These are phyloP conservation scores for Lipomyces yamadae DNA, from an alignment of 805 yeast genomes.

Conservation along the genomic window DNA sequence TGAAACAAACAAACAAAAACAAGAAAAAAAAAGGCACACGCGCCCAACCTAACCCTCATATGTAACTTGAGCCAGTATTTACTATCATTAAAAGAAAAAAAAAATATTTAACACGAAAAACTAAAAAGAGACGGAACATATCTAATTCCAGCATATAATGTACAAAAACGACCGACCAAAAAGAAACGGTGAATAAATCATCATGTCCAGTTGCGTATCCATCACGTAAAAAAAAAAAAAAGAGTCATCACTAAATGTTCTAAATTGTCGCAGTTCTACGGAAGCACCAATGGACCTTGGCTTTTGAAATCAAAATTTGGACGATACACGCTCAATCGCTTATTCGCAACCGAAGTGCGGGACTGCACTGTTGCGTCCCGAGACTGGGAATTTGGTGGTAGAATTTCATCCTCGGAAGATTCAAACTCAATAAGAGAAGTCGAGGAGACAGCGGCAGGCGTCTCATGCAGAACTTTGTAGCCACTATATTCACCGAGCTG, in stretches of 20 bases:
- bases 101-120: neutral
- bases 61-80: neutral
- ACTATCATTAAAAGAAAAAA: neutral
- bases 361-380: conserved; percentile 3
- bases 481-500: conserved; percentile 27
- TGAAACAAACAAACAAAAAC: neutral
- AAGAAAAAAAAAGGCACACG: neutral
- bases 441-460: conserved; percentile 21
- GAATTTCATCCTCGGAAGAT: conserved; percentile 29
- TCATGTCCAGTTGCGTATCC: neutral
- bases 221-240: neutral
- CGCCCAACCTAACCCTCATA: neutral
- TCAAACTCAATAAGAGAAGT: conserved; percentile 33
- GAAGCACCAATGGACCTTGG: neutral
- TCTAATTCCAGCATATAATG: neutral
- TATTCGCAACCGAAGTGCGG: conserved; percentile 15
- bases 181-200: too few species aligned
- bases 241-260: neutral
- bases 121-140: neutral
- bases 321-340: conserved; percentile 26
- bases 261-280: neutral
- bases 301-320: conserved; percentile 17
- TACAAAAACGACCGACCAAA: neutral
- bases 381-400: neutral
- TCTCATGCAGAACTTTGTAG: conserved; percentile 26